These are phyloP conservation scores for Ophiocordyceps camponoti-floridani DNA, from an alignment of 2,329 filamentous ascomycete species.

Conservation along the genomic window DNA sequence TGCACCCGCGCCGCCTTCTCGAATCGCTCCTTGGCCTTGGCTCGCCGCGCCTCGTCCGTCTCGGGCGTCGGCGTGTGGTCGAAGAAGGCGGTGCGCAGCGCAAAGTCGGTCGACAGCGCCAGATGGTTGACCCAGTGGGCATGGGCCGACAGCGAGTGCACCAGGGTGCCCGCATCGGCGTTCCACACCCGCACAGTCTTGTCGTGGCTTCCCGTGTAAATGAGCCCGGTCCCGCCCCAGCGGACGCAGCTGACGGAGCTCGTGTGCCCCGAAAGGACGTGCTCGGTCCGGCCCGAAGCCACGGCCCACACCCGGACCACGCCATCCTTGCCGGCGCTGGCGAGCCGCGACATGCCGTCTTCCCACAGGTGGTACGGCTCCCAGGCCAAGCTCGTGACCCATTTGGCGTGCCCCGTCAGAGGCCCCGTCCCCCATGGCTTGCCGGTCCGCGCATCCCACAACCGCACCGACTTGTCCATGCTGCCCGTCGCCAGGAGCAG, in stretches of 20 bases:
- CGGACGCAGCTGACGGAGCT: conserved; percentile 75
- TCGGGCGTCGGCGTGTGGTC: conserved; percentile 60
- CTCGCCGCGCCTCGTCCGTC: conserved; percentile 50
- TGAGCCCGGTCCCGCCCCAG: conserved; percentile 79
- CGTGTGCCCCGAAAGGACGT: conserved; percentile 76
- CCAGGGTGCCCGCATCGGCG: conserved; percentile 55
- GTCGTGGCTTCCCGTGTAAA: conserved; percentile 79
- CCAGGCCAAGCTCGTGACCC: conserved; percentile 78
- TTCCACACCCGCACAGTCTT: conserved; percentile 90
- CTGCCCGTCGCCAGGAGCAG: conserved; percentile 69
- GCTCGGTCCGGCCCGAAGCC: conserved; percentile 59
- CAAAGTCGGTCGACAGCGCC: conserved; percentile 83
- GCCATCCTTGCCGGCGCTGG: conserved; percentile 75
- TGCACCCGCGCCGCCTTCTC: conserved; percentile 66
- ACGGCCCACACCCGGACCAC: conserved; percentile 80
- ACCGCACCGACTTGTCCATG: conserved; percentile 79
- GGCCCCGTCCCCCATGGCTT: conserved; percentile 42
- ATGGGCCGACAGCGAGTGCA: conserved; percentile 65
- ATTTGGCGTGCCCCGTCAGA: conserved; percentile 75
- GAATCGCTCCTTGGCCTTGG: conserved; percentile 66
- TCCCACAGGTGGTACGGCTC: conserved; percentile 79
- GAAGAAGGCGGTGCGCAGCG: conserved; percentile 67
- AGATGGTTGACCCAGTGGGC: conserved; percentile 94
- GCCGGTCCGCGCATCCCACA: conserved; percentile 78
- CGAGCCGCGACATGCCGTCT: conserved; percentile 57